Conservation (phyloP, 2,329 filamentous ascomycete genomes). For the Scedosporium dehoogii region DNA sequence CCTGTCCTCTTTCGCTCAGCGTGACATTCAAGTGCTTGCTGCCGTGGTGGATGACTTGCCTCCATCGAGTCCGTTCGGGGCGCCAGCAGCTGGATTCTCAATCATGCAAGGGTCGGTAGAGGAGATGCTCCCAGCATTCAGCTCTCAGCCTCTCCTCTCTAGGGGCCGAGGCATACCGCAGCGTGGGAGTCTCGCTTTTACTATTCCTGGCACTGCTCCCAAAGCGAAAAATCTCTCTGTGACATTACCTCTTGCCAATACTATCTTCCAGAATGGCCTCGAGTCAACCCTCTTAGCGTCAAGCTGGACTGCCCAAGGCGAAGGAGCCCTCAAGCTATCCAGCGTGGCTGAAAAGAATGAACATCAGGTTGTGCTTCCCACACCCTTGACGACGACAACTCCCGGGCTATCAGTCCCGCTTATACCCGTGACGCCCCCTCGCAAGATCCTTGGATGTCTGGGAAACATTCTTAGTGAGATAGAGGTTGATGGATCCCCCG, state of each 20-base stretch:
- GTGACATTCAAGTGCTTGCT: conserved; percentile 34
- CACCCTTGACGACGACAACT: not conserved
- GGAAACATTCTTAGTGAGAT: conserved; percentile 71
- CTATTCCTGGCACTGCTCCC: conserved; percentile 4
- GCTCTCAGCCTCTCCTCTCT: not conserved
- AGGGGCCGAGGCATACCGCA: not conserved
- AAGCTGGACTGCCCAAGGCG: conserved; percentile 12
- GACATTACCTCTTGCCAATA: conserved; percentile 64
- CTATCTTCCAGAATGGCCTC: conserved; percentile 62
- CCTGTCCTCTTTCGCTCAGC: conserved; percentile 10
- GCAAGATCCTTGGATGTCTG: conserved; percentile 54
- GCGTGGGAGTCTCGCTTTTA: not conserved
- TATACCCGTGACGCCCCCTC: conserved; percentile 51
- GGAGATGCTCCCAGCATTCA: conserved; percentile 7
- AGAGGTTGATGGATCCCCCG: conserved; percentile 31
- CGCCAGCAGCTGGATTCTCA: conserved; percentile 8
- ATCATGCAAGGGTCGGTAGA: conserved; percentile 7
- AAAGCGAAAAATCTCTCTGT: conserved; percentile 19
- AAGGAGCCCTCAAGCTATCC: conserved; percentile 13
- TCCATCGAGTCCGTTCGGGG: conserved; percentile 15
- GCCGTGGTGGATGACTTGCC: conserved; percentile 48
- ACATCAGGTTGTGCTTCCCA: conserved; percentile 25
- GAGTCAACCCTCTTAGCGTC: conserved; percentile 45
- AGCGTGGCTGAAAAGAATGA: conserved; percentile 24
- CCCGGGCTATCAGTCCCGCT: conserved; percentile 34